phyloP scores from a whole-genome alignment of 768 basidiomycete genomes.

The Lentinula boryana region DNA sequence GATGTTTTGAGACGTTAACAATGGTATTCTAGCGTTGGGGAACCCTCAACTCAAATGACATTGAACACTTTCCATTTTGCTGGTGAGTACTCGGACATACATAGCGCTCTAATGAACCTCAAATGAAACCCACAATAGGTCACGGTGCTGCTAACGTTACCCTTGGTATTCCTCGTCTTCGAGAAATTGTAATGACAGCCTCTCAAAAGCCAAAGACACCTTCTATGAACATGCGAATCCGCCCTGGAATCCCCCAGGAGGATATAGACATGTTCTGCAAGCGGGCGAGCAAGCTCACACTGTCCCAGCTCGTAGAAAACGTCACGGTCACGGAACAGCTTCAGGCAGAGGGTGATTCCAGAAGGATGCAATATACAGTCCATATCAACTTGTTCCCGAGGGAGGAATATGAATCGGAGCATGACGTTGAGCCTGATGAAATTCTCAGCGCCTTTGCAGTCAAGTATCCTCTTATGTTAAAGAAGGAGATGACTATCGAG shows the following conservation, averaged over 20 bases:
- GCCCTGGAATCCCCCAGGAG: conserved; percentile 39
- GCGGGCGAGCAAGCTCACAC: conserved; percentile 73
- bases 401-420: conserved; percentile 78
- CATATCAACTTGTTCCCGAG: conserved; percentile 81
- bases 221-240: conserved; percentile 85
- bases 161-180: conserved; percentile 94
- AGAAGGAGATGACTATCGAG: conserved; percentile 81
- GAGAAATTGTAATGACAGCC: conserved; percentile 99
- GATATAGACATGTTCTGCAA: conserved; percentile 82
- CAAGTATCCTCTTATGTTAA: conserved; percentile 74
- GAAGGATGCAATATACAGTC: conserved; percentile 77
- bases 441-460: conserved; percentile 66
- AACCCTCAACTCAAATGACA: conserved; percentile 99
- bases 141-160: conserved; percentile 99
- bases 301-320: conserved; percentile 84
- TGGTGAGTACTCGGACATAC: conserved; percentile 39
- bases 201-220: conserved; percentile 95
- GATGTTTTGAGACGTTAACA: background rate
- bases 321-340: conserved; percentile 79
- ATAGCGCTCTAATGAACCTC: background rate
- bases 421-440: conserved; percentile 67
- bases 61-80: conserved; percentile 99
- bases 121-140: conserved; percentile 40
- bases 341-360: conserved; percentile 55
- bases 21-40: conserved; percentile 69